Evolutionary conservation across 257 asterid species (phyloP).

Genomic region (Ajuga chamaepitys): DNA sequence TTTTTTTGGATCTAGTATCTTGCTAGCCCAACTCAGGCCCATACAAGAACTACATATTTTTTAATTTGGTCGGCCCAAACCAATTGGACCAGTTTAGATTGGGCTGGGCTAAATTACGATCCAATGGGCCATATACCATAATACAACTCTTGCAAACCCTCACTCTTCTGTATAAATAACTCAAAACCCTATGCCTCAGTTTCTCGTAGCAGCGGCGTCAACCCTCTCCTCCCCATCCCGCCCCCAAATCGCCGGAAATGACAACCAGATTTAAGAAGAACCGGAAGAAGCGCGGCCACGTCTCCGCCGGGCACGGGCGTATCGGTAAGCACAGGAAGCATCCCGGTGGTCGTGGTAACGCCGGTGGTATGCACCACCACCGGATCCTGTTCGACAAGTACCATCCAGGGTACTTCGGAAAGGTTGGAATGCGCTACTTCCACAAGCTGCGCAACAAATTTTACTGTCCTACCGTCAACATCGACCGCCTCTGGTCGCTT

Average conservation of each 20-base stretch:
- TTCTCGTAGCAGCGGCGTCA: conserved; percentile 16
- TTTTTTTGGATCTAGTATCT: no score
- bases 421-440: conserved; percentile 70
- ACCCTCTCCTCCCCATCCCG: neutral
- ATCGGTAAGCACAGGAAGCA: conserved; percentile 73
- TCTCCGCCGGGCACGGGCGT: conserved; percentile 80
- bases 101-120: no score
- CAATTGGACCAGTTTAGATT: no score
- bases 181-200: conserved; percentile 22
- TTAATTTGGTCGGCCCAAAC: no score
- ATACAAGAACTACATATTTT: no score
- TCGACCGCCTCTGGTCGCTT: conserved; percentile 56
- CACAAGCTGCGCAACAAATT: conserved; percentile 55
- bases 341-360: conserved; percentile 75
- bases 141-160: conserved; percentile 14
- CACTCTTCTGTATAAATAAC: conserved; percentile 12
- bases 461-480: conserved; percentile 58
- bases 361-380: no score
- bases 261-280: conserved; percentile 61
- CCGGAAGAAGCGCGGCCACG: no score
- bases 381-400: conserved; percentile 74
- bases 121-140: no score
- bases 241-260: conserved; percentile 21
- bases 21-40: no score
- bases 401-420: conserved; percentile 68